Evolutionary conservation across 1,284 basidiomycete species (phyloP), one percentile per base, ranked within the genome.

Genomic region (Naganishia sp.): DNA sequence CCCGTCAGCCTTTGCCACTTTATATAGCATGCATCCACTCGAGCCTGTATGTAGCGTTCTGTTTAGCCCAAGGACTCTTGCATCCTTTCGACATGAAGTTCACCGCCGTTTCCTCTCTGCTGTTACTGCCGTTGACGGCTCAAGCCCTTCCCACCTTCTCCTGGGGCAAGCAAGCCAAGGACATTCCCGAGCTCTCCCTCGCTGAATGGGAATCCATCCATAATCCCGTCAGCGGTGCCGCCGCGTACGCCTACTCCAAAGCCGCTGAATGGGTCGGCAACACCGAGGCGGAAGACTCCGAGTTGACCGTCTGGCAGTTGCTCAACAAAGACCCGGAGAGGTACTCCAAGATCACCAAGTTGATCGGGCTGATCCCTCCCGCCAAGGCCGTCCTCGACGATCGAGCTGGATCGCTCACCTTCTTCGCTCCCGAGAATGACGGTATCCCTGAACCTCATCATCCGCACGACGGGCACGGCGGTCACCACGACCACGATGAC

Each of bases 381-480:
- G 69, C 75, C 2, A 72, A 72, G 66, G 75, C 79, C 67, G 69
- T 72, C 36, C 75, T 80, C 50, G 78, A 81, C 69, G 73, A 77
- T 69, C 72, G 73, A 53, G 69, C 74, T 15, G 67, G 69, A 16
- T 71, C 72, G 55, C 77, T 81, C 69, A 81, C 80, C 33, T 80
- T 81, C 74, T 80, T 81, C 69, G 78, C 72, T 39, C 69, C 69
- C n/a, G 77, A 79, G 70, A 78, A 81, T 67, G 76, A 78, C 46
- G 78, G 77, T 13, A 63, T 73, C 44, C 70, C 79, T 23, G 75
- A 71, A 43, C 75, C 72, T 9, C 75, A 75, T 36, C 36, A 39
- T 7, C 36, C 36, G 10, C 36, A 39, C 36, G 36, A 39, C 36
- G 36, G 36, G 2, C 36, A 39, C 36, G 36, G 36, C 36, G 36